Base-by-base conservation (phyloP, 2,329 filamentous ascomycete species). In the Trichoderma sp. region DNA sequence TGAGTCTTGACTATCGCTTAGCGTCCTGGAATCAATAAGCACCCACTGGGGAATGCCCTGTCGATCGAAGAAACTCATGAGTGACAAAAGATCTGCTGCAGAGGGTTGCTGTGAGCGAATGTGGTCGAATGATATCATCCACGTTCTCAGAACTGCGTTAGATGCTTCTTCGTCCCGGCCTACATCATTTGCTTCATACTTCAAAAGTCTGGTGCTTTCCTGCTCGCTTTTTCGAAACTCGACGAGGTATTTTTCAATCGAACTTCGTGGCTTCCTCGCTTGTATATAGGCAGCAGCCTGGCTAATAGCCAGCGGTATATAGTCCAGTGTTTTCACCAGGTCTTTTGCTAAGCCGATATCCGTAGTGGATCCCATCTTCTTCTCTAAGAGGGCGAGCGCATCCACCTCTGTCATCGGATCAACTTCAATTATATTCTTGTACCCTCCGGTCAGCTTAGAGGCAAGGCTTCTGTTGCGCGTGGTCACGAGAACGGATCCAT, bases 11-110 rank as follows among this genome's bases (percentile, higher is more conserved):
- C n/a, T n/a, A n/a, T n/a, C n/a, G n/a, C n/a, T n/a, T 9, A 0
- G 41, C 16, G 0, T 9, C 16, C 1, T 18, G 3, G 2, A 12
- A 6, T 14, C 11, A 0, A 0, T 31, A n/a, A 60, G 27, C 6
- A 60, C 56, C 21, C 16, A 63, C 7, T 71, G 11, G 1, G 84
- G 83, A 35, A 88, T 86, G 11, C 81, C 83, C 77, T 87, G 83
- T 24, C 80, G 79, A 71, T 88, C 82, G 77, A 86, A 88, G 75
- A 86, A 85, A 80, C 86, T 86, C 84, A 88, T 85, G 6, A 88
- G 80, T 1, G 85, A 85, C 0, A 88, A 77, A 14, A 88, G 77
- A n/a, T 85, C 78, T 3, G 86, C 82, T 8, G 87, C 87, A 5
- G 81, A 81, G 4, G 71, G 80, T 62, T 80, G 76, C 18, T 77